Evolutionary conservation across 495 filamentous ascomycete genomes (phyloP).

Genomic region (Penicillium fimorum): DNA sequence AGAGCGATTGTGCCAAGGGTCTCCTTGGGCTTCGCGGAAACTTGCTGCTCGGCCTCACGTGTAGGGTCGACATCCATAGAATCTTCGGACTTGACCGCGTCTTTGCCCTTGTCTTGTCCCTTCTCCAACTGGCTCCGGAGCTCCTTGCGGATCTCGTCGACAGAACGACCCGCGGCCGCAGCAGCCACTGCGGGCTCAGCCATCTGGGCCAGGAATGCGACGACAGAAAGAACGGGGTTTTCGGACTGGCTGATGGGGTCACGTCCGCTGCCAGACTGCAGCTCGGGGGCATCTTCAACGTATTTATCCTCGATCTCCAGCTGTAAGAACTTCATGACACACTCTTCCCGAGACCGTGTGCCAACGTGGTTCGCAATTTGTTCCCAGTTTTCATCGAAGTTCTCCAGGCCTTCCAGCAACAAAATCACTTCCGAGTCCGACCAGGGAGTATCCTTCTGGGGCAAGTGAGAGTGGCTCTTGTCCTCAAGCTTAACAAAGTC

Average conservation of each 20-base stretch:
- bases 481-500: slow-evolving; percentile 90
- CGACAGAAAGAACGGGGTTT: slow-evolving; percentile 93
- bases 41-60: slow-evolving; percentile 28
- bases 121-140: slow-evolving; percentile 72
- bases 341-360: slow-evolving; percentile 90
- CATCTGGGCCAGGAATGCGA: slow-evolving; percentile 86
- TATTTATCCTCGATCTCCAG: slow-evolving; percentile 90
- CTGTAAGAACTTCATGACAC: slow-evolving; percentile 91
- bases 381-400: slow-evolving; percentile 93
- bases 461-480: slow-evolving; percentile 65
- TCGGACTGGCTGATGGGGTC: slow-evolving; percentile 85
- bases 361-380: slow-evolving; percentile 87
- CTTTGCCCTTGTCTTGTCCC: slow-evolving; percentile 53
- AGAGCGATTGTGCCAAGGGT: slow-evolving; percentile 75
- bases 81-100: slow-evolving; percentile 60
- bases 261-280: slow-evolving; percentile 66
- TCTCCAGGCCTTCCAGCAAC: slow-evolving; percentile 84
- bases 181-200: slow-evolving; percentile 85
- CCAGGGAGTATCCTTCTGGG: slow-evolving; percentile 83
- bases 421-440: slow-evolving; percentile 81
- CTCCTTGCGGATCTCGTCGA: slow-evolving; percentile 76
- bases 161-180: slow-evolving; percentile 79
- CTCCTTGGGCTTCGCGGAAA: slow-evolving; percentile 35
- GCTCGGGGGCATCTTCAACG: slow-evolving; percentile 68
- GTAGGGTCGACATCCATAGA: slow-evolving; percentile 64